These are phyloP conservation scores for Lycium barbarum DNA, from an alignment of 257 asterid genomes.

Conservation along the genomic window DNA sequence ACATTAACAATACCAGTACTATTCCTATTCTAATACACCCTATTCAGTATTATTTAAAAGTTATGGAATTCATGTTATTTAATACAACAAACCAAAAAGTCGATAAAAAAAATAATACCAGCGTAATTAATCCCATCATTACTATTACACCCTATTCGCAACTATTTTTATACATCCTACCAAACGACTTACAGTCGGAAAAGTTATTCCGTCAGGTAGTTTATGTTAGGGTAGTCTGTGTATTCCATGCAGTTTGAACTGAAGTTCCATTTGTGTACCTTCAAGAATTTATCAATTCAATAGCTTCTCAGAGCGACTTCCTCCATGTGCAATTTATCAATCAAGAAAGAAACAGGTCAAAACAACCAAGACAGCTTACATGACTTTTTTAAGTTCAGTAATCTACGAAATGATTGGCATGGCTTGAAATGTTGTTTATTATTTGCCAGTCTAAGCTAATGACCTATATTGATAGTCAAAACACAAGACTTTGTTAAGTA, in stretches of 20 bases:
- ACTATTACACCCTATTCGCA: too few relatives aligned
- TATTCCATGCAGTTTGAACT: background rate
- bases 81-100: too few relatives aligned
- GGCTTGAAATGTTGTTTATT: slow-evolving; percentile 7
- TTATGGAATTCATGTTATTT: too few relatives aligned
- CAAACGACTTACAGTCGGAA: too few relatives aligned
- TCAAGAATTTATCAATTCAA: background rate
- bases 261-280: background rate
- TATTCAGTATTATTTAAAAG: too few relatives aligned
- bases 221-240: background rate
- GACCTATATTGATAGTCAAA: slow-evolving; percentile 1
- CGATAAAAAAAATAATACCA: too few relatives aligned
- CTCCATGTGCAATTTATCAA: background rate
- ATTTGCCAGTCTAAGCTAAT: background rate
- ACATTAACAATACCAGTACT: too few relatives aligned
- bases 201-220: background rate
- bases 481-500: background rate
- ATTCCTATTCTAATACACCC: too few relatives aligned
- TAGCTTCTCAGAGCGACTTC: background rate
- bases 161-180: too few relatives aligned
- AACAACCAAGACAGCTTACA: slow-evolving; percentile 14
- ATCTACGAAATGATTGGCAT: background rate
- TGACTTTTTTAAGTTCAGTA: background rate
- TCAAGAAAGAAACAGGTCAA: background rate
- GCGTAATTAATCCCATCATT: too few relatives aligned